Conservation (phyloP, 176 grass and related monocot genomes). For the Alloteropsis semialata region DNA sequence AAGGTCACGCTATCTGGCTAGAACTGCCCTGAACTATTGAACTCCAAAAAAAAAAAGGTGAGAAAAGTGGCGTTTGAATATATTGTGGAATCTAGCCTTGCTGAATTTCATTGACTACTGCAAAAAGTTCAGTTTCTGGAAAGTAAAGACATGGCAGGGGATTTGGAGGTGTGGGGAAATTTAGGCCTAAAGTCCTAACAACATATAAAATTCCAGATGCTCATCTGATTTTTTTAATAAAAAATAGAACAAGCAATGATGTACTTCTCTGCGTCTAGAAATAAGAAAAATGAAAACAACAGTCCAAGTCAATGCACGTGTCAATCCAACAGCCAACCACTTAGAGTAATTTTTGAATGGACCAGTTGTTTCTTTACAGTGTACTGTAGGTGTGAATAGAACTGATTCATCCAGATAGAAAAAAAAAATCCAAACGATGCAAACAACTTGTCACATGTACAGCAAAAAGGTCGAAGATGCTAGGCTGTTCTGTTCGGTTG, state of each 20-base stretch:
- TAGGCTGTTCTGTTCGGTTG: too few species aligned
- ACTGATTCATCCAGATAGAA: not conserved
- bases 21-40: not conserved
- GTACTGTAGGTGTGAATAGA: not conserved
- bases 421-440: not conserved
- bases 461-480: too few species aligned
- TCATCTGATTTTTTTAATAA: not conserved
- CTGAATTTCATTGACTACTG: not conserved
- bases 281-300: not conserved
- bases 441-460: not conserved
- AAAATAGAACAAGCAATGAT: not conserved
- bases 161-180: not conserved
- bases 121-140: not conserved
- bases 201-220: not conserved
- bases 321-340: not conserved
- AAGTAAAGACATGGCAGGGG: not conserved
- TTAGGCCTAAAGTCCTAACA: not conserved
- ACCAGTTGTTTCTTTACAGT: not conserved
- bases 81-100: not conserved
- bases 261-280: not conserved
- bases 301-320: slow-evolving; percentile 4
- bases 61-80: not conserved
- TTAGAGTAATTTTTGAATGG: not conserved
- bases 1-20: not conserved
- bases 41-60: not conserved